Base-by-base conservation (phyloP, 129 eudicot genomes). In the Centella asiatica region DNA sequence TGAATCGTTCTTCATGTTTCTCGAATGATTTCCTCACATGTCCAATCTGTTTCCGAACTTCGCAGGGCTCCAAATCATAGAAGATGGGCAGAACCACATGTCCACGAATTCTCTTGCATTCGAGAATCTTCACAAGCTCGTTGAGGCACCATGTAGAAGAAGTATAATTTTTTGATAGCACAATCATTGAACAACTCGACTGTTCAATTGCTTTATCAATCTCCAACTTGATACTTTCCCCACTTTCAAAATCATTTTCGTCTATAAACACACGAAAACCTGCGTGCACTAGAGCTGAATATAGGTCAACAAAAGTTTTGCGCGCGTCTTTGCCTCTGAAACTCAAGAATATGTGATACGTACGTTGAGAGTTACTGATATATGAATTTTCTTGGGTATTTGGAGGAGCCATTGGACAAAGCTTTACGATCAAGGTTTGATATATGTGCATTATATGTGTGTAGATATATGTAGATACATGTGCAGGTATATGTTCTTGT, bases 71-170 rank as follows among this genome's bases (percentile, higher is more conserved):
- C 0, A 67, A 62, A 67, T 56, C 32, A 67, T 55, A 67, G 25
- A 55, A 67, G 17, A 67, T 10, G 0, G 64, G 72, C 54, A 67
- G 28, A 42, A 67, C 64, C 7, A 67, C 33, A n/a, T 44, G 72
- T 44, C 45, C 15, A 6, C 9, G 19, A 4, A 0, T 28, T 37
- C 22, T 55, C 0, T 29, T 20, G 44, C 45, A 64, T 15, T 67
- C 22, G 8, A 67, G 60, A 19, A 67, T 67, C 10, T 33, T 9
- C n/a, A 39, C 71, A 0, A 67, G 53, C 18, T 67, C 71, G 1
- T 67, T 20, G 10, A 67, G 71, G 23, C 71, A 67, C 71, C 71
- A 67, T 24, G 31, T 53, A 0, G 71, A 66, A 66, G 44, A 66
- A 27, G 68, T 57, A 32, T 46, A 64, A 50, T 65, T 34, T 5